A percentile compares a stretch with the other conserved stretches of the same genome.
Conservation (phyloP, 306 rosid genomes). For the Spatholobus suberectus region DNA sequence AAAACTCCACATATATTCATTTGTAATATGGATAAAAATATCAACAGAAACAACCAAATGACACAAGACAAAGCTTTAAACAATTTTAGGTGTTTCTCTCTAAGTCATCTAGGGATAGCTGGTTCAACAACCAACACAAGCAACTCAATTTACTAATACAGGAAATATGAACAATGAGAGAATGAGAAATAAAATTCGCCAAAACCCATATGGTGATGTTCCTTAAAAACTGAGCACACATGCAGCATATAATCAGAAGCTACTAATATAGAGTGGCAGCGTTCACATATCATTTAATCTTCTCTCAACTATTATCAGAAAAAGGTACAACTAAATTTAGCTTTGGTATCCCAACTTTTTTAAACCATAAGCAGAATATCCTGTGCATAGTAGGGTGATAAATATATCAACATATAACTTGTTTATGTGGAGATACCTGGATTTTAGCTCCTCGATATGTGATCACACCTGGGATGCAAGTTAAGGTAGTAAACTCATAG, state of each 20-base stretch:
- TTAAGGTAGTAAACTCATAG: constrained; percentile 93
- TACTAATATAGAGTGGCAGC: not conserved
- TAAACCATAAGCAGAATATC: constrained; percentile 9
- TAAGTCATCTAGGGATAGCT: not conserved
- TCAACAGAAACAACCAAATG: constrained; percentile 23
- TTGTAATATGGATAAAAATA: not conserved
- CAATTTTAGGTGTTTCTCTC: not conserved
- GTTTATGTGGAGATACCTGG: constrained; percentile 64
- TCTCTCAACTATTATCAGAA: constrained; percentile 4
- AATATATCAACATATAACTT: constrained; percentile 12
- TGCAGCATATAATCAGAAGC: constrained; percentile 15
- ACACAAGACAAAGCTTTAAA: not conserved
- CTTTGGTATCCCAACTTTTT: constrained; percentile 10
- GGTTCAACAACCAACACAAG: constrained; percentile 5
- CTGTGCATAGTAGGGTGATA: not conserved
- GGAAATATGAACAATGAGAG: not conserved
- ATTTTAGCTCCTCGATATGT: constrained; percentile 90
- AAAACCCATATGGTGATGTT: not conserved
- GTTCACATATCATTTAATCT: constrained; percentile 22
- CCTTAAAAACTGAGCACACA: not conserved
- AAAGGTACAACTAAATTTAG: not conserved
- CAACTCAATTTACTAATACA: constrained; percentile 1
- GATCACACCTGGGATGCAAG: constrained; percentile 98
- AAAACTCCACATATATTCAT: constrained; percentile 13
- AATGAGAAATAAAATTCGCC: not conserved